Evolutionary conservation across 1,284 basidiomycete species (phyloP).

Genomic region (Leucoagaricus sp.): DNA sequence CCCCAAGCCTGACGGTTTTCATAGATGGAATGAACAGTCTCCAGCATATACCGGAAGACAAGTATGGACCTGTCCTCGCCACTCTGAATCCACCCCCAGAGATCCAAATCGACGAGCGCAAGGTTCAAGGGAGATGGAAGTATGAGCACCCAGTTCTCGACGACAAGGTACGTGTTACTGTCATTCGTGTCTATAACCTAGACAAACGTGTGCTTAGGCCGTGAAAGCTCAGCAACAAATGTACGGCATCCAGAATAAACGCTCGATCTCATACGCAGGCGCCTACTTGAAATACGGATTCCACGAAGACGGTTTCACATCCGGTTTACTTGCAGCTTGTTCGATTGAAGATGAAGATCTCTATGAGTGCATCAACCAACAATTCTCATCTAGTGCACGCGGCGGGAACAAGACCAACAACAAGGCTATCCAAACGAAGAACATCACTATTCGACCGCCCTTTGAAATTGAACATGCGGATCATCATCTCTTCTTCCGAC

Average conservation of each 20-base stretch:
- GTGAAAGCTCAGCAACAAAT: conserved; percentile 61
- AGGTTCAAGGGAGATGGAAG: conserved; percentile 52
- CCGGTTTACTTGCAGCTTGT: conserved; percentile 44
- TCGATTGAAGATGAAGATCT: conserved; percentile 23
- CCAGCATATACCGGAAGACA: conserved; percentile 62
- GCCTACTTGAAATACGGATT: conserved; percentile 82
- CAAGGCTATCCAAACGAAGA: conserved; percentile 20
- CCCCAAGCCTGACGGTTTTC: too few species aligned
- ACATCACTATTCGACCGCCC: conserved; percentile 25
- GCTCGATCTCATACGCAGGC: conserved; percentile 73
- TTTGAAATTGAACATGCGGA: conserved; percentile 29
- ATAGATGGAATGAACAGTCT: conserved; percentile 81
- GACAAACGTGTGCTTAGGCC: conserved; percentile 35
- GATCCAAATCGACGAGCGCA: conserved; percentile 44
- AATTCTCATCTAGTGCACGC: conserved; percentile 11
- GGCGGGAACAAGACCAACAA: conserved; percentile 6
- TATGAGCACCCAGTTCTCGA: conserved; percentile 76
- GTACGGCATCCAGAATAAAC: conserved; percentile 60
- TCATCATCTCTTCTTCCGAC: conserved; percentile 25
- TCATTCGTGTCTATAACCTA: background rate
- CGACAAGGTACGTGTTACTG: conserved; percentile 35
- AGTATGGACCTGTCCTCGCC: conserved; percentile 72
- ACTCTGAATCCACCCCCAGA: conserved; percentile 77
- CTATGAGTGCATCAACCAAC: conserved; percentile 13
- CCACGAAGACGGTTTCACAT: conserved; percentile 83